phyloP scores from a whole-genome alignment of 257 asterid species.

The Lithospermum erythrorhizon region DNA sequence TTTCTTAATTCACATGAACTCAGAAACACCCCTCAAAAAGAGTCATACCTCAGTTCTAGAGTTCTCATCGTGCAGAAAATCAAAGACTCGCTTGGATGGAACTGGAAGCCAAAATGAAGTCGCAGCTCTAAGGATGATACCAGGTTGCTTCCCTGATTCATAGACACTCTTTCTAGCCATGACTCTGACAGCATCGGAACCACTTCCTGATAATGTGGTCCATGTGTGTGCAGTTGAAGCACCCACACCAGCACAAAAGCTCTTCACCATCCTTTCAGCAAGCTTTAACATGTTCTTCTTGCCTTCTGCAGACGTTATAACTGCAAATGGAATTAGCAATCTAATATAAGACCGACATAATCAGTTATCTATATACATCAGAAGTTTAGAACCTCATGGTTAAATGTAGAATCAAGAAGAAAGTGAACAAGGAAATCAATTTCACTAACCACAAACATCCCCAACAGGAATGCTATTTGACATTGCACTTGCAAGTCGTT shows the following conservation, averaged over 20 bases:
- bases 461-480: constrained; percentile 5
- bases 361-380: too few relatives aligned
- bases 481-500: constrained; percentile 19
- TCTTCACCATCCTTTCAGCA: constrained; percentile 28
- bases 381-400: neutral
- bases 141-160: constrained; percentile 23
- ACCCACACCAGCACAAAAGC: constrained; percentile 22
- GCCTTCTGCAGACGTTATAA: constrained; percentile 8
- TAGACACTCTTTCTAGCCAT: constrained; percentile 28
- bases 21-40: neutral
- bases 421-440: neutral
- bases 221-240: constrained; percentile 23
- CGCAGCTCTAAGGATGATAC: constrained; percentile 20
- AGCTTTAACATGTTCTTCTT: constrained; percentile 21
- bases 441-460: constrained; percentile 12
- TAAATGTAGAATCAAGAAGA: neutral
- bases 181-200: constrained; percentile 14
- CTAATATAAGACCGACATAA: too few relatives aligned
- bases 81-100: constrained; percentile 22
- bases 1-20: neutral
- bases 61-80: constrained; percentile 19
- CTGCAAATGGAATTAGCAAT: neutral
- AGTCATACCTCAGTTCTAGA: constrained; percentile 23
- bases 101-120: constrained; percentile 43
- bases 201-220: constrained; percentile 26